A percentile compares a stretch with the other conserved stretches of the same genome.
Evolutionary conservation across 2,329 filamentous ascomycete genomes (phyloP).

Genomic region (Fusarium circinatum): DNA sequence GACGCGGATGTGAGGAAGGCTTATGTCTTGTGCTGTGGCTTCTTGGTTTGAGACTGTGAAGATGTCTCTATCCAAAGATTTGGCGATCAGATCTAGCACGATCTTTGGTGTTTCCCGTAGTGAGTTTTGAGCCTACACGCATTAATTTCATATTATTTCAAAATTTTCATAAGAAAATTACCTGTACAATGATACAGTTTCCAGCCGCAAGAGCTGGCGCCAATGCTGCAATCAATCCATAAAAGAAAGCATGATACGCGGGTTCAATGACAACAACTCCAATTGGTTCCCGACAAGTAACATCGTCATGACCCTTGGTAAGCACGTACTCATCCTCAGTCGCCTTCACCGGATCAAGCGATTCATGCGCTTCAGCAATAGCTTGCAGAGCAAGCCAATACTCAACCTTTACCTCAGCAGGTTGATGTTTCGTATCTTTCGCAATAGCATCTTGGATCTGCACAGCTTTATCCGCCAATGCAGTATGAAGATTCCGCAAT

Average conservation of each 20-base stretch:
- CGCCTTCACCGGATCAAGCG: conserved; percentile 19
- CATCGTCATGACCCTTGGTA: conserved; percentile 19
- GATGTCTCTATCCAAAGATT: conserved; percentile 16
- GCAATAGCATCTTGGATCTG: conserved; percentile 34
- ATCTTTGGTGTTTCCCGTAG: conserved; percentile 7
- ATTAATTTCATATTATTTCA: neutral
- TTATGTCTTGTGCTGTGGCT: neutral
- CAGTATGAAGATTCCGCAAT: conserved; percentile 21
- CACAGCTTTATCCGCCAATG: conserved; percentile 9
- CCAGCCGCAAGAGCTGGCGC: conserved; percentile 23
- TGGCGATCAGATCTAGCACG: conserved; percentile 9
- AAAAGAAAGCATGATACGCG: conserved; percentile 33
- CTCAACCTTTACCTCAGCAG: conserved; percentile 35
- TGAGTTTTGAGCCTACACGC: neutral
- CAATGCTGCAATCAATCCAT: conserved; percentile 26
- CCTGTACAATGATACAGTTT: conserved; percentile 34
- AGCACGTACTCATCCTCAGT: conserved; percentile 32
- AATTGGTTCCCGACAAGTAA: conserved; percentile 10
- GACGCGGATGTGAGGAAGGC: conserved; percentile 11
- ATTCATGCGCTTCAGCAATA: conserved; percentile 20
- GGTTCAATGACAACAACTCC: conserved; percentile 36
- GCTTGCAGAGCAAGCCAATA: conserved; percentile 36
- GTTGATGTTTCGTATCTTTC: conserved; percentile 26
- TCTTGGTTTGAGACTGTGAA: conserved; percentile 1
- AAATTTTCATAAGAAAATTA: neutral